These are phyloP conservation scores for Aspergillus fijiensis DNA, from an alignment of 2,329 filamentous ascomycete genomes.

Conservation along the genomic window DNA sequence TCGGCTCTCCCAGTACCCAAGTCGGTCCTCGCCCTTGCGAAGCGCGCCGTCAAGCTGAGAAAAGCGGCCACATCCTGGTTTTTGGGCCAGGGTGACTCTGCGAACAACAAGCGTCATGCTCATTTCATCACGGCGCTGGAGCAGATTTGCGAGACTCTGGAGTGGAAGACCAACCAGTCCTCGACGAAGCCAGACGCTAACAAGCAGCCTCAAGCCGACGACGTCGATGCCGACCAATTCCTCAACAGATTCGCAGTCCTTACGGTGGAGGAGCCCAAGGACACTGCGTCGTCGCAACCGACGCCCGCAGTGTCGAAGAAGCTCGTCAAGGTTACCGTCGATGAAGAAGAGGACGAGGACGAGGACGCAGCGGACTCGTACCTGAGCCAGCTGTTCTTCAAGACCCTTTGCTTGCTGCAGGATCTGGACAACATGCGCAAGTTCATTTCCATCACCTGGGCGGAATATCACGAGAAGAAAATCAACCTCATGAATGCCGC, in stretches of 20 bases:
- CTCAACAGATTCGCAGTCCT: conserved; percentile 30
- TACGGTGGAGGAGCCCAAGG: conserved; percentile 27
- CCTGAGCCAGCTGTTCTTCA: conserved; percentile 24
- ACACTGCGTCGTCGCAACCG: conserved; percentile 14
- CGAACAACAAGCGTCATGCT: conserved; percentile 24
- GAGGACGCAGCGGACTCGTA: conserved; percentile 15
- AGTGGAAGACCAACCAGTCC: conserved; percentile 20
- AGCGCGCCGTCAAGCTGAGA: conserved; percentile 28
- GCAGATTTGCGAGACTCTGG: conserved; percentile 26
- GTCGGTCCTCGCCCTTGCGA: conserved; percentile 24
- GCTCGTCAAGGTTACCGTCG: conserved; percentile 23
- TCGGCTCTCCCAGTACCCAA: conserved; percentile 23
- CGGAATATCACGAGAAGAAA: conserved; percentile 28
- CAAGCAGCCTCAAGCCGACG: conserved; percentile 15
- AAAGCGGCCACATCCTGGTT: conserved; percentile 30
- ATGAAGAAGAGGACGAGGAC: conserved; percentile 17
- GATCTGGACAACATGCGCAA: conserved; percentile 30
- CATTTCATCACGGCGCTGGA: conserved; percentile 29
- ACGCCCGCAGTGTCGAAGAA: conserved; percentile 14
- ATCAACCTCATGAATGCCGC: conserved; percentile 35
- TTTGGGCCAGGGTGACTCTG: conserved; percentile 23
- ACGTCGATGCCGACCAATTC: conserved; percentile 14
- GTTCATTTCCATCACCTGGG: conserved; percentile 32
- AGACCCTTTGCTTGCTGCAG: conserved; percentile 30
- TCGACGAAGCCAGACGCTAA: conserved; percentile 20